Evolutionary conservation across 345 rosid species (phyloP), one percentile per base, ranked within the genome.

Genomic region (Euphorbia lathyris): DNA sequence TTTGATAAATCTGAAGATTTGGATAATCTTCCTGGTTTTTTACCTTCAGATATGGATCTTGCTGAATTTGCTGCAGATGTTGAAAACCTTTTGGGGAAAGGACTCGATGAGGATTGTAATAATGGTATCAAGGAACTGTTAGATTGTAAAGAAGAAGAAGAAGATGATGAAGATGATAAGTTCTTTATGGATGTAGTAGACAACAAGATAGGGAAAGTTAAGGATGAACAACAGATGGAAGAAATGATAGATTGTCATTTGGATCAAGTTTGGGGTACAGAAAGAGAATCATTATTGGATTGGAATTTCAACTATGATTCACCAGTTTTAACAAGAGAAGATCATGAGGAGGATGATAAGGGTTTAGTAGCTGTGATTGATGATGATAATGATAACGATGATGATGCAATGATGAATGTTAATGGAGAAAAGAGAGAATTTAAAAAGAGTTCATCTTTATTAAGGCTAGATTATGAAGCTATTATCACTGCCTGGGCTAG

Each of bases 401-500:
- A 53, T 58, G 48, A 65, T 4, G 1, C 14, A 1, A 61, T 29
- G 74, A 16, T 32, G 56, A 78, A 40, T 22, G n/a, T n/a, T n/a
- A 45, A 55, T 53, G 58, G 32, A 72, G 23, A 70, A 38, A 65
- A 55, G 53, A 51, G 52, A 68, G 77, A 72, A 66, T 61, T 61
- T 74, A 73, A 59, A 76, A 65, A 36, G 40, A 71, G 64, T 65
- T 45, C 79, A 23, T 69, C 73, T 59, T 72, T 60, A 10, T 36
- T 86, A 80, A 78, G 82, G 69, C 72, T 86, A 32, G 65, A 86
- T 73, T 86, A 86, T 59, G 86, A 82, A 5, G 78, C 77, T 25
- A 86, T 86, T 22, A 81, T 84, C 40, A 71, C 25, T 53, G 81
- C 88, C 52, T 86, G 90, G 90, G 81, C 71, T 16, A 82, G 66